Percentiles rank a stretch among this genome's conserved stretches.
Evolutionary conservation across 1,139 yeast genomes (phyloP).

Genomic region (Torulaspora pretoriensis): DNA sequence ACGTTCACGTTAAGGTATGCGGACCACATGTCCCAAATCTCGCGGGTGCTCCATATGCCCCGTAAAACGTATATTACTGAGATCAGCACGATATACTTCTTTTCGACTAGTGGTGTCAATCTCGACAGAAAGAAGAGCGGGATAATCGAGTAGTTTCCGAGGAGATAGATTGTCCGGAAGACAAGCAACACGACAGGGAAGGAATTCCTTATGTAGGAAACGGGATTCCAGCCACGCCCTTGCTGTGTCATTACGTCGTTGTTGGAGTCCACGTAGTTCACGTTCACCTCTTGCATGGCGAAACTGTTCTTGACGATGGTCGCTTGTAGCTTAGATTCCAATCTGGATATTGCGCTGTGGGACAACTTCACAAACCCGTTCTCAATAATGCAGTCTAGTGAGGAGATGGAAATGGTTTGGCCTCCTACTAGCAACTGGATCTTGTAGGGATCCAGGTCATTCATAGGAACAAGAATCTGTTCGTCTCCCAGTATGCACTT

Average conservation of each 20-base stretch:
- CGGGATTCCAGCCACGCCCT: conserved; percentile 1
- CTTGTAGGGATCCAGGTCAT: conserved; percentile 15
- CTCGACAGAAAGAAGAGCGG: conserved; percentile 24
- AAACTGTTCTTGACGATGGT: conserved; percentile 4
- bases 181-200: conserved; percentile 11
- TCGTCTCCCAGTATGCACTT: conserved; percentile 23
- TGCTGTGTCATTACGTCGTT: neutral
- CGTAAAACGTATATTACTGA: conserved; percentile 18
- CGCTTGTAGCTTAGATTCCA: conserved; percentile 13
- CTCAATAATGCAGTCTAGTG: conserved; percentile 18
- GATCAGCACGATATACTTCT: conserved; percentile 17
- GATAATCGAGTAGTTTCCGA: conserved; percentile 24
- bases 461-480: conserved; percentile 21
- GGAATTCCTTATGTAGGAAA: conserved; percentile 1
- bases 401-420: conserved; percentile 12
- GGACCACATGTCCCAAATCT: conserved; percentile 29
- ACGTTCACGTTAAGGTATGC: conserved; percentile 20
- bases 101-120: conserved; percentile 21
- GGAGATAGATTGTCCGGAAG: conserved; percentile 22
- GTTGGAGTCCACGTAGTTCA: neutral
- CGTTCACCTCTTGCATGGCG: conserved; percentile 1
- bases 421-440: conserved; percentile 12
- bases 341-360: conserved; percentile 10
- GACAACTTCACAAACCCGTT: conserved; percentile 16
- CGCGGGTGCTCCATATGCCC: conserved; percentile 24